These are phyloP conservation scores for Flaveria brownii DNA, from an alignment of 129 eudicot genomes.

Conservation along the genomic window DNA sequence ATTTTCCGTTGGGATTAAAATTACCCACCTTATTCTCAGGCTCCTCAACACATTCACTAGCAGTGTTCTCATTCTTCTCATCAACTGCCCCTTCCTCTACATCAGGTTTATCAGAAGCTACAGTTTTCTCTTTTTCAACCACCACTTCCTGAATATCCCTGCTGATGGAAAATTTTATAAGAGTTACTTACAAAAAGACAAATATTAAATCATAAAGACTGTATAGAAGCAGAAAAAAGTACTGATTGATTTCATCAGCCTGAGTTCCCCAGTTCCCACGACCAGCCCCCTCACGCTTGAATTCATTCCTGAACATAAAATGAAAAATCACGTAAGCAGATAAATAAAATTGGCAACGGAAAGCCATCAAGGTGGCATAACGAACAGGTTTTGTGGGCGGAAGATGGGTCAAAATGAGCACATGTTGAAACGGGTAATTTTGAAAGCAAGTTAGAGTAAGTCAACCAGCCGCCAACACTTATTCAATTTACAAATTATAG, in stretches of 20 bases:
- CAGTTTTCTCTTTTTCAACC: slow-evolving; percentile 59
- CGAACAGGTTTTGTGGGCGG: too few relatives aligned
- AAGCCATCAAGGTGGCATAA: too few relatives aligned
- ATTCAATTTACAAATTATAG: too few relatives aligned
- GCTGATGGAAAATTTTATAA: neutral
- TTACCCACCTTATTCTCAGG: slow-evolving; percentile 71
- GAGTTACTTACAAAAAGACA: neutral
- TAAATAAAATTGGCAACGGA: neutral
- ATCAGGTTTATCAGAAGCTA: slow-evolving; percentile 56
- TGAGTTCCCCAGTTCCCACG: slow-evolving; percentile 96
- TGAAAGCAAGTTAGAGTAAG: neutral
- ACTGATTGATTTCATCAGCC: slow-evolving; percentile 67
- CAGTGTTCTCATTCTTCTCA: slow-evolving; percentile 55
- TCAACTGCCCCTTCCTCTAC: slow-evolving; percentile 58
- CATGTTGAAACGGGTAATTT: too few relatives aligned
- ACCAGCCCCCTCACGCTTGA: slow-evolving; percentile 87
- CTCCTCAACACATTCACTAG: slow-evolving; percentile 69
- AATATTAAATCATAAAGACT: neutral
- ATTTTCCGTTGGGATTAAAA: neutral
- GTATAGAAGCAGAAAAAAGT: slow-evolving; percentile 1
- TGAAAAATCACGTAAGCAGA: neutral
- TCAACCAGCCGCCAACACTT: too few relatives aligned
- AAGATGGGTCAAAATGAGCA: too few relatives aligned
- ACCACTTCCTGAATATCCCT: slow-evolving; percentile 70
- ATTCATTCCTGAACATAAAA: slow-evolving; percentile 48